Conservation (phyloP, 2,329 filamentous ascomycete genomes). For the Colletotrichum sp. region DNA sequence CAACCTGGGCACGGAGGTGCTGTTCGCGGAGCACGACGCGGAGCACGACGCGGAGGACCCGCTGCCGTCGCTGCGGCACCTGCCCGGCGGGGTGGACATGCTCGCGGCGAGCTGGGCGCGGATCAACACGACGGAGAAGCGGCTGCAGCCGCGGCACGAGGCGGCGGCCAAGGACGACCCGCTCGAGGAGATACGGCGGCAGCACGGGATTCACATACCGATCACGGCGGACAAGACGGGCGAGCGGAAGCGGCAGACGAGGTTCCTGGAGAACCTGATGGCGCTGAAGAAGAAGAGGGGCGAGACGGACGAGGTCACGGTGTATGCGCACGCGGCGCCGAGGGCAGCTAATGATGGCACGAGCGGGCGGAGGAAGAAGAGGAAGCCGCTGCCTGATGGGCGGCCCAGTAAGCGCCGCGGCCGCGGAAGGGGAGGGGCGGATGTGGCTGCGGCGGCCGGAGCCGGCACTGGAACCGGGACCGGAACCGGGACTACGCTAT, state of each 20-base stretch:
- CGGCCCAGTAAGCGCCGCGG: slow-evolving; percentile 8
- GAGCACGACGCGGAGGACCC: slow-evolving; percentile 45
- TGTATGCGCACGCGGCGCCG: slow-evolving; percentile 53
- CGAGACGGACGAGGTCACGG: slow-evolving; percentile 69
- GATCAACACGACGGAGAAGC: slow-evolving; percentile 70
- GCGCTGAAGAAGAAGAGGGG: slow-evolving; percentile 68
- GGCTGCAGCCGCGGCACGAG: slow-evolving; percentile 54
- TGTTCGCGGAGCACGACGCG: slow-evolving; percentile 66
- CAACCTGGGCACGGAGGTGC: slow-evolving; percentile 82
- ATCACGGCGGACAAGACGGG: slow-evolving; percentile 51
- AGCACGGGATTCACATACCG: slow-evolving; percentile 50
- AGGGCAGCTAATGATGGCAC: slow-evolving; percentile 27
- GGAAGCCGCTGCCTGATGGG: slow-evolving; percentile 13
- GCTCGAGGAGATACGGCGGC: slow-evolving; percentile 43
- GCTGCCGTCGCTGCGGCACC: slow-evolving; percentile 54
- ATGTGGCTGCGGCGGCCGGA: neutral
- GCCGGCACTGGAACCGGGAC: neutral
- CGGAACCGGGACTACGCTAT: slow-evolving; percentile 20
- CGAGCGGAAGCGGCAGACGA: slow-evolving; percentile 51
- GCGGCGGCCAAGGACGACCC: slow-evolving; percentile 34
- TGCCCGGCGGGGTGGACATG: slow-evolving; percentile 69
- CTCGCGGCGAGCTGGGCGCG: slow-evolving; percentile 74
- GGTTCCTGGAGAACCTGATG: slow-evolving; percentile 71
- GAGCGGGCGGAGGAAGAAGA: slow-evolving; percentile 25
- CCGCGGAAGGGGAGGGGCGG: slow-evolving; percentile 9